These are phyloP conservation scores for Vishniacozyma victoriae DNA, from an alignment of 768 basidiomycete species.

Conservation along the genomic window DNA sequence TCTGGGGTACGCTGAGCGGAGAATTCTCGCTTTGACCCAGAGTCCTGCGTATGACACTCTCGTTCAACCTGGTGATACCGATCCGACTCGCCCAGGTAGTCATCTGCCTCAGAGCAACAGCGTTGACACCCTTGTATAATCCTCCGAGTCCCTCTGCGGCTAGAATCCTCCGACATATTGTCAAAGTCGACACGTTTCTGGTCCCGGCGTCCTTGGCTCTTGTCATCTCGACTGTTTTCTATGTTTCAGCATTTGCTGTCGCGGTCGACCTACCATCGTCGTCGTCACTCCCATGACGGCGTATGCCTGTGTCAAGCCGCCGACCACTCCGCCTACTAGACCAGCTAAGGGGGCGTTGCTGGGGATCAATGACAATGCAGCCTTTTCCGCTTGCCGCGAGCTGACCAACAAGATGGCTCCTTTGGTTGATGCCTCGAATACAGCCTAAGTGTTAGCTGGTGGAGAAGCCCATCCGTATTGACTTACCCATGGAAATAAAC, in stretches of 20 bases:
- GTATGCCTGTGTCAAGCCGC: slow-evolving; percentile 95
- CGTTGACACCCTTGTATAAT: slow-evolving; percentile 98
- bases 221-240: slow-evolving; percentile 83
- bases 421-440: slow-evolving; percentile 99
- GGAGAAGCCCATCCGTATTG: background rate
- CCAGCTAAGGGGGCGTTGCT: slow-evolving; percentile 76
- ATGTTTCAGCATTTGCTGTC: background rate
- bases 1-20: slow-evolving; percentile 68
- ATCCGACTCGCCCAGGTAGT: slow-evolving; percentile 57
- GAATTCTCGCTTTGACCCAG: slow-evolving; percentile 75
- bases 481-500: slow-evolving; percentile 94
- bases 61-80: slow-evolving; percentile 92
- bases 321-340: slow-evolving; percentile 92
- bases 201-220: slow-evolving; percentile 84
- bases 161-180: slow-evolving; percentile 91
- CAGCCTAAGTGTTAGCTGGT: slow-evolving; percentile 58
- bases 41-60: slow-evolving; percentile 66
- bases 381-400: slow-evolving; percentile 84
- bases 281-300: slow-evolving; percentile 76
- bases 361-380: slow-evolving; percentile 57
- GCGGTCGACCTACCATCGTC: background rate
- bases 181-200: slow-evolving; percentile 86
- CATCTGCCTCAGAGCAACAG: slow-evolving; percentile 50
- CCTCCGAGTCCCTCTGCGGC: slow-evolving; percentile 86
- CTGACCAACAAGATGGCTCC: slow-evolving; percentile 93